These are phyloP conservation scores for Petunia hybrid DNA, from an alignment of 305 asterid genomes.

Conservation along the genomic window DNA sequence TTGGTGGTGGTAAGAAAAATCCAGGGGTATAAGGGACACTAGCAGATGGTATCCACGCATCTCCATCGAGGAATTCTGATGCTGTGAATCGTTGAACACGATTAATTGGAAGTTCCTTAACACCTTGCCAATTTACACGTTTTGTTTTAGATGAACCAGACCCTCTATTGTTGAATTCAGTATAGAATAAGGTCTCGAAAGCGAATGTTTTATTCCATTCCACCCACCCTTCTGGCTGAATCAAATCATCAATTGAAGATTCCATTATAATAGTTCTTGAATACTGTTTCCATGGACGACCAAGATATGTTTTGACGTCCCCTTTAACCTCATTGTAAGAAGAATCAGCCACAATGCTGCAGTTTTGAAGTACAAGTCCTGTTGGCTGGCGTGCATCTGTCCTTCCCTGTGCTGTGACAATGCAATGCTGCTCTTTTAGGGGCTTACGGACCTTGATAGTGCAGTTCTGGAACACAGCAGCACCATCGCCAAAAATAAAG, in stretches of 20 bases:
- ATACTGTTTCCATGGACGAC: conserved; percentile 83
- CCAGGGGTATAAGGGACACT: conserved; percentile 57
- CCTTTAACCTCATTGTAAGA: conserved; percentile 45
- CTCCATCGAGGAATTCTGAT: conserved; percentile 55
- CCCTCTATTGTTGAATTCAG: conserved; percentile 80
- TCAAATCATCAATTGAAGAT: conserved; percentile 64
- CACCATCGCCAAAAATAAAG: conserved; percentile 75
- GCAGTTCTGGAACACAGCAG: conserved; percentile 74
- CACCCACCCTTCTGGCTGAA: conserved; percentile 75
- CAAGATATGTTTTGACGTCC: conserved; percentile 61
- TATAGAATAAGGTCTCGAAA: conserved; percentile 61
- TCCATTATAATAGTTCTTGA: conserved; percentile 81
- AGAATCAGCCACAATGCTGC: conserved; percentile 62
- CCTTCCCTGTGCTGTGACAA: conserved; percentile 83
- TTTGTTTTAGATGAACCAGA: conserved; percentile 61
- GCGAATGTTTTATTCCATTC: conserved; percentile 66
- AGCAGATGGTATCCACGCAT: conserved; percentile 53
- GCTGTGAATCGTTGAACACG: conserved; percentile 63
- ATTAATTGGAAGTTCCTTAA: conserved; percentile 57
- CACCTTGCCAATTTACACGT: conserved; percentile 62
- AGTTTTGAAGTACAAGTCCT: conserved; percentile 70
- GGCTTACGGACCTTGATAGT: conserved; percentile 67
- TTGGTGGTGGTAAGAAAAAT: conserved; percentile 60
- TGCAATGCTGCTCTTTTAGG: conserved; percentile 55
- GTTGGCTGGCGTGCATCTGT: conserved; percentile 69